Percentiles rank a stretch among this genome's conserved stretches.
Conservation (phyloP, 139 green algal species). For the Marvania coccoides region DNA sequence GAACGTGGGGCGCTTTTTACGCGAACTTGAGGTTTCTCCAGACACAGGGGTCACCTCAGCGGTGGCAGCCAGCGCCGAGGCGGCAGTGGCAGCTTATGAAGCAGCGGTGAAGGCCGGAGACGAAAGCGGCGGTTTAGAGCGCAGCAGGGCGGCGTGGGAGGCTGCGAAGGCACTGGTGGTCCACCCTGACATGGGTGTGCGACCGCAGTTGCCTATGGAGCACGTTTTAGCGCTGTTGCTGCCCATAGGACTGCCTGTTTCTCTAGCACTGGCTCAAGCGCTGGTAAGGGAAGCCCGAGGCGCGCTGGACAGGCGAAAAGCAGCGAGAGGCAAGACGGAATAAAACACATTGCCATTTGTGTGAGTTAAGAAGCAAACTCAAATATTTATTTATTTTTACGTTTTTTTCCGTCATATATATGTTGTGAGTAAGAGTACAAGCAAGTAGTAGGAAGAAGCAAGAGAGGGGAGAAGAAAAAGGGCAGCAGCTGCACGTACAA, state of each 20-base stretch:
- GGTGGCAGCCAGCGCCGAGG: neutral
- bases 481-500: neutral
- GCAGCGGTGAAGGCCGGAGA: neutral
- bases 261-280: slow-evolving; percentile 7
- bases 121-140: neutral
- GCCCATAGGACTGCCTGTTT: slow-evolving; percentile 7
- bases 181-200: neutral
- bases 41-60: neutral
- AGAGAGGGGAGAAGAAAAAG: too few relatives aligned
- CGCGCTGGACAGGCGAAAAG: neutral
- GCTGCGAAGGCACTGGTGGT: neutral
- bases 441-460: too few relatives aligned
- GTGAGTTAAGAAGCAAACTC: neutral
- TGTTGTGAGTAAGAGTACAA: neutral
- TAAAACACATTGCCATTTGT: neutral
- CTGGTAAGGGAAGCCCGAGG: neutral
- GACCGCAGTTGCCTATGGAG: slow-evolving; percentile 6
- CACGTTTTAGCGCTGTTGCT: slow-evolving; percentile 19
- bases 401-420: neutral
- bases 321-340: neutral
- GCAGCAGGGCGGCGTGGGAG: neutral
- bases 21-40: neutral
- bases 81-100: neutral
- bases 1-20: neutral
- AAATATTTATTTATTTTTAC: neutral